Base-by-base conservation (phyloP, 768 basidiomycete genomes). In the Suillus alpinus region DNA sequence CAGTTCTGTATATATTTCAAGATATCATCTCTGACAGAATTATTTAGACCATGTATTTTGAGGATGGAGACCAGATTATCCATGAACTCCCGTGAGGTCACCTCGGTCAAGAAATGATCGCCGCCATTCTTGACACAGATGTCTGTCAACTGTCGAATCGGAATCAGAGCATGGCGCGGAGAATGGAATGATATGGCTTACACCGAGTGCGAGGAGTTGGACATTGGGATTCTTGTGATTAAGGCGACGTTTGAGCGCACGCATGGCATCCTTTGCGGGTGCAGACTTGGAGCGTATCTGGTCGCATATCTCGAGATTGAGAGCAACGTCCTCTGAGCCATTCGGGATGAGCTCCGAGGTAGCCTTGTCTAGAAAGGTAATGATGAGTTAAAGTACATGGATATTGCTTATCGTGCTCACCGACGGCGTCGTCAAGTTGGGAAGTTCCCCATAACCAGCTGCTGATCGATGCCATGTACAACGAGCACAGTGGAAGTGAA, bases 221-320 rank as follows among this genome's bases (percentile, higher is more conserved):
- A 96, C 95, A 67, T 98, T 96, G 0, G 94, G 95, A 73, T 99
- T 99, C 84, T 91, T 92, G 76, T 96, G 92, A 68, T 89, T 88
- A 55, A 98, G 78, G 55, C 95, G 84, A 29, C 88, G 84, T 75
- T 94, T 94, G 69, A 99, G 80, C 20, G 89, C 86, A 60, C 89
- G 89, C 88, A 95, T 91, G 4, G 96, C 90, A 62, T 90, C 87
- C 75, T 90, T 91, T 18, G 95, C 87, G 18, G 85, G 83, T 0
- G 89, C 88, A 44, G 90, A 85, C 79, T 96, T 95, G 6, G 93
- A 93, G 58, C 95, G 86, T 71, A 99, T 95, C 75, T 95, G 90
- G 76, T 99, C 97, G 65, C 94, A 94, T 80, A 98, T 93, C 73
- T 98, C 94, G 61, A 99, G 90, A 68, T 91, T 91, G 64, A 94